Evolutionary conservation across 1,139 yeast species (phyloP).

Genomic region (Sugiyamaella pinicola): DNA sequence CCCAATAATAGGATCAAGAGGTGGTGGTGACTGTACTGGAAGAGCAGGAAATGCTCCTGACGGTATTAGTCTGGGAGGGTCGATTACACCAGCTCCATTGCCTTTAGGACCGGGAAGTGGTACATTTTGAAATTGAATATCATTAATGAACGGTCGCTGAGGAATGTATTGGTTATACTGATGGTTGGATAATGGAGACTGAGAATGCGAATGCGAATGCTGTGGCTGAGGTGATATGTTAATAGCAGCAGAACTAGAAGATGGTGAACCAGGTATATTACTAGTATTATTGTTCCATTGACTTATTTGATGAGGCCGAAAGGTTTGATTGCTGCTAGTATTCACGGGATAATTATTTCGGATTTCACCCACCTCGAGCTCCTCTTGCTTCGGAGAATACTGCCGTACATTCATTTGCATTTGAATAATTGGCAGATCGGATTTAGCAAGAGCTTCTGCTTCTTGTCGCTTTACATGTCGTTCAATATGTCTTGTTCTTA

Average conservation of each 20-base stretch:
- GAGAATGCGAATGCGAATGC: not conserved
- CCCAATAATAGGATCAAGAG: not conserved
- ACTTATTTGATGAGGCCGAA: not conserved
- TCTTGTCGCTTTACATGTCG: conserved; percentile 14
- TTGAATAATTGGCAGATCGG: conserved; percentile 11
- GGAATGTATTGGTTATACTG: not conserved
- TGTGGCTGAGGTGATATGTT: not conserved
- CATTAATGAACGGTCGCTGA: not conserved
- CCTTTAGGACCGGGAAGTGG: not conserved
- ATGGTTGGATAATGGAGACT: not conserved
- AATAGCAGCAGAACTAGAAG: not conserved
- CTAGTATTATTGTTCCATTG: too few relatives aligned
- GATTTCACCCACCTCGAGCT: not conserved
- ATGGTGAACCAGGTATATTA: not conserved
- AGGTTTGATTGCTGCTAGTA: not conserved
- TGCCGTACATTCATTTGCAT: conserved; percentile 8
- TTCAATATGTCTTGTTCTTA: conserved; percentile 50
- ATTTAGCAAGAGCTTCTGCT: not conserved
- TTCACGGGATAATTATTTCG: not conserved
- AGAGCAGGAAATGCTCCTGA: conserved; percentile 1
- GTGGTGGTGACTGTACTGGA: conserved; percentile 1
- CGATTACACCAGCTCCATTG: not conserved
- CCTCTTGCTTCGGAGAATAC: conserved; percentile 5
- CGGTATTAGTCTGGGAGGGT: not conserved
- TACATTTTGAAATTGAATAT: not conserved